Conservation (phyloP, 2,329 filamentous ascomycete species). For the Hymenoscyphus albidus region DNA sequence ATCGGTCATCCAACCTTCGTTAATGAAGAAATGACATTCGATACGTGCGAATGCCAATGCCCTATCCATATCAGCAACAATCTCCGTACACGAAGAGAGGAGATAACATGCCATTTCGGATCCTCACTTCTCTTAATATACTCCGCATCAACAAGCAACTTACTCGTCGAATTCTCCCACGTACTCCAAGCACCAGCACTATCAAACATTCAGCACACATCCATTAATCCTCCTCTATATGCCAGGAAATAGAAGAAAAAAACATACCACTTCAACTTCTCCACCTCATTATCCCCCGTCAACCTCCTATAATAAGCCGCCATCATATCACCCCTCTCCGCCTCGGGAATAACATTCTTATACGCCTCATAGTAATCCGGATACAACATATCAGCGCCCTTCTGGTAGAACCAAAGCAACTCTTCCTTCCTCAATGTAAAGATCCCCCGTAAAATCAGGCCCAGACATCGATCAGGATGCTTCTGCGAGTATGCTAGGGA, state of each 20-base stretch:
- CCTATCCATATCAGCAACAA: conserved; percentile 11
- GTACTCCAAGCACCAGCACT: conserved; percentile 30
- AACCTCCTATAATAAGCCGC: conserved; percentile 40
- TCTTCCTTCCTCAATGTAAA: conserved; percentile 39
- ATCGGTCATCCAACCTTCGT: conserved; percentile 41
- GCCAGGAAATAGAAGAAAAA: not conserved
- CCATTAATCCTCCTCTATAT: no score
- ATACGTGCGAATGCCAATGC: conserved; percentile 39
- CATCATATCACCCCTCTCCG: conserved; percentile 38
- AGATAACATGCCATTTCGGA: conserved; percentile 26
- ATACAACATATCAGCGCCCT: conserved; percentile 34
- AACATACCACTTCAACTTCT: conserved; percentile 31
- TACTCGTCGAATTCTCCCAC: conserved; percentile 31
- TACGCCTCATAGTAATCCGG: conserved; percentile 40
- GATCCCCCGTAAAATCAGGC: conserved; percentile 42
- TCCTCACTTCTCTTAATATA: conserved; percentile 30
- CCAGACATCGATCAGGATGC: conserved; percentile 38
- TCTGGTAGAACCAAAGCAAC: conserved; percentile 37
- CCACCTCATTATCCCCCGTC: conserved; percentile 31
- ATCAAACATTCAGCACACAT: not conserved
- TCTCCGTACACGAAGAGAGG: not conserved
- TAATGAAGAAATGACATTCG: conserved; percentile 42
- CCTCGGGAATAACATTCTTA: conserved; percentile 36
- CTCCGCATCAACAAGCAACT: conserved; percentile 29
- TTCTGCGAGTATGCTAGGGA: conserved; percentile 43